Base-by-base conservation (phyloP, 176 grass and related monocot genomes). In the Pharus latifolius region DNA sequence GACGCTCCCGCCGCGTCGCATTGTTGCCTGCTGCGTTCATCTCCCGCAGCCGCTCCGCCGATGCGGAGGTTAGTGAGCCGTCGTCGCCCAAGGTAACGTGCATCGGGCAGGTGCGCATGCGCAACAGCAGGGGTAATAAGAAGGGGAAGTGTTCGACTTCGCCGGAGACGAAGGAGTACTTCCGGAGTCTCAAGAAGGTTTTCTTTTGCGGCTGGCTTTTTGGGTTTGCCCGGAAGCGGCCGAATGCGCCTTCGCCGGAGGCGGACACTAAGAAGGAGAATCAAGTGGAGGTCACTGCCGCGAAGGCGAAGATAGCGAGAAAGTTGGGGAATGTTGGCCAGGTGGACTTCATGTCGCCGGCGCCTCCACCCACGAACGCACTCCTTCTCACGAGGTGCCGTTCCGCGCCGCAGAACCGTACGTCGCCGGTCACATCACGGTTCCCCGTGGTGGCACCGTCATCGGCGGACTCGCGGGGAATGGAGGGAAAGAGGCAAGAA, bases 341-440 rank as follows among this genome's bases (percentile, higher is more conserved):
- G 24, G 79, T 73, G 9, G 69, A 47, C 7, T 56, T 69, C 5
- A 61, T 69, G 24, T 52, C 30, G 6, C 65, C 77, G 30, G 37
- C 77, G 7, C 45, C 76, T 4, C 83, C 83, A 3, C 83, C 77
- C 13, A 86, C 67, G 29, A 80, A 86, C 65, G 83, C 83, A 3
- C 83, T 86, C 30, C 50, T 86, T 5, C 63, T 86, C 38, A 86
- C 80, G 83, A 67, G 83, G 32, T 76, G 83, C 62, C 76, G 83
- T 6, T 86, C 83, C 4, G 76, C 83, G 7, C 83, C 83, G 33
- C 83, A 86, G 49, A 72, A 86, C 63, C 69, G 73, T 70, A 46
- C 63, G 10, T 53, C 67, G 13, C 80, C 73, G 14, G 57, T 40
- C 7, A 22, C 37, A 7, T 71, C 56, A 28, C 40, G 60, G 2